Base-by-base conservation (phyloP, 2,329 filamentous ascomycete genomes). In the Lojkania enalia region DNA sequence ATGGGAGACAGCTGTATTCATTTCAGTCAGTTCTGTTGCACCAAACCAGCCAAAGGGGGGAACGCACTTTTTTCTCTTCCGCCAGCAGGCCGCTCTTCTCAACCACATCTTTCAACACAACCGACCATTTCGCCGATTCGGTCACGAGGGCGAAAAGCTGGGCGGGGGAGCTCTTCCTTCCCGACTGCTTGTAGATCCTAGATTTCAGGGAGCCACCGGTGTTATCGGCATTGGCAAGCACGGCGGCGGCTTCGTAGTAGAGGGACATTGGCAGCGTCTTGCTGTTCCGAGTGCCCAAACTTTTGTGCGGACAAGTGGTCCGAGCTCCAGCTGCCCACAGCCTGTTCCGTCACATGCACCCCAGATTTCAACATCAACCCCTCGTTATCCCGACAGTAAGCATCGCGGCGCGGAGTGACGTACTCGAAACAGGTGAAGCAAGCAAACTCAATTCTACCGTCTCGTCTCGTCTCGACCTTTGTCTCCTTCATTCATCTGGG, bases 261-360 rank as follows among this genome's bases (percentile, higher is more conserved):
- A 99, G 85, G 36, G 91, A 95, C 92, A 97, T 97, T 60, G 57
- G 29, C n/a, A n/a, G n/a, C n/a, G n/a, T n/a, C n/a, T n/a, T n/a
- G n/a, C n/a, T n/a, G n/a, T n/a, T n/a, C n/a, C n/a, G n/a, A n/a
- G n/a, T n/a, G n/a, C n/a, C n/a, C n/a, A n/a, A n/a, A n/a, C n/a
- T n/a, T n/a, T n/a, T n/a, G n/a, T n/a, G n/a, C n/a, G n/a, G n/a
- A n/a, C n/a, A n/a, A n/a, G n/a, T n/a, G n/a, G n/a, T n/a, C n/a
- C n/a, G n/a, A n/a, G n/a, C n/a, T n/a, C n/a, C n/a, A n/a, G n/a
- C n/a, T n/a, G n/a, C n/a, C n/a, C n/a, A n/a, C n/a, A n/a, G n/a
- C n/a, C n/a, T n/a, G n/a, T n/a, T n/a, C n/a, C n/a, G n/a, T n/a
- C n/a, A n/a, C n/a, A n/a, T n/a, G n/a, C n/a, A n/a, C n/a, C n/a